A percentile compares a stretch with the other conserved stretches of the same genome.
These are phyloP conservation scores for Boletus subparvulus DNA, from an alignment of 768 basidiomycete species.

Conservation along the genomic window DNA sequence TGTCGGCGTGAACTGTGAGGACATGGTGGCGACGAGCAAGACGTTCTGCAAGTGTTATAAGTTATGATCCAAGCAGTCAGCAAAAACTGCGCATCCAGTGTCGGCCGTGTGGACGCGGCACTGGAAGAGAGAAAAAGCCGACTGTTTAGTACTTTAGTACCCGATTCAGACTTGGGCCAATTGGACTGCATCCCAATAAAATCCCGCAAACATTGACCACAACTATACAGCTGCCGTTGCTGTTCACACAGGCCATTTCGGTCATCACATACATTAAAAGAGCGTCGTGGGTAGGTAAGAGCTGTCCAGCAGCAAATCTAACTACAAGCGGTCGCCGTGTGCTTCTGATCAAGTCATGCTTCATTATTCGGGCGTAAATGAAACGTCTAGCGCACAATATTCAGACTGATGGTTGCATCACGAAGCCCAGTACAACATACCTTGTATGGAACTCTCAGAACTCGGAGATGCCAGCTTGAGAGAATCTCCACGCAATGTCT, in stretches of 20 bases:
- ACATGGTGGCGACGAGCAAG: conserved; percentile 31
- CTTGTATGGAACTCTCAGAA: not conserved
- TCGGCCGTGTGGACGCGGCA: conserved; percentile 5
- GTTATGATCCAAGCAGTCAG: conserved; percentile 10
- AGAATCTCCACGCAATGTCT: conserved; percentile 18
- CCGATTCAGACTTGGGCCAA: not conserved
- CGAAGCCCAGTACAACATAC: not conserved
- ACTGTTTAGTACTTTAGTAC: not conserved
- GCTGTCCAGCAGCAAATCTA: conserved; percentile 18
- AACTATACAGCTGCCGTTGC: too few species aligned
- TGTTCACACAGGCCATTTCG: not conserved
- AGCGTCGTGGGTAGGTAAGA: not conserved
- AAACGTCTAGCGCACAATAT: not conserved
- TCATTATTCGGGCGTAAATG: not conserved
- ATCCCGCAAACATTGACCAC: too few species aligned
- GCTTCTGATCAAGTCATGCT: conserved; percentile 4
- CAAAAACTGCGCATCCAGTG: conserved; percentile 19
- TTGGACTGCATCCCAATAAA: not conserved
- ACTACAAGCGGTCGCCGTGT: conserved; percentile 7
- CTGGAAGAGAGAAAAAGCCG: not conserved
- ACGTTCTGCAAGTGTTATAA: conserved; percentile 17
- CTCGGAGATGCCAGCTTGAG: conserved; percentile 21
- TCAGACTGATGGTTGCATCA: not conserved
- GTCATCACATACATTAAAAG: conserved; percentile 8
- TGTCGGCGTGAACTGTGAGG: conserved; percentile 45